Conservation (phyloP, 331 rosid genomes). For the Saraca asoca region DNA sequence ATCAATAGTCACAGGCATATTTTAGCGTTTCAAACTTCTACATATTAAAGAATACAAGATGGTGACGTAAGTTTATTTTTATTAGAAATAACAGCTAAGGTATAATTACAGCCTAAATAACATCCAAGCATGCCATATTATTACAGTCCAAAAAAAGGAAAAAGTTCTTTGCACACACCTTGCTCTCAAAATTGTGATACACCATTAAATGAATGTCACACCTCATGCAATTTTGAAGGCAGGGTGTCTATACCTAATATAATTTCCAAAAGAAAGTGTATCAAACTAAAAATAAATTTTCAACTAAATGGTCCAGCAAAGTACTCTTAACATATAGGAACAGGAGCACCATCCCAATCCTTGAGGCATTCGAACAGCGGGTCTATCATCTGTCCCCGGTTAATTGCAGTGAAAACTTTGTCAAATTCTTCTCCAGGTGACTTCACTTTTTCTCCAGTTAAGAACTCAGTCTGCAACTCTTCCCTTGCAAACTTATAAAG, state of each 20-base stretch:
- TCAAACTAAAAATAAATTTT: background rate
- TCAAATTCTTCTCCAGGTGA: conserved; percentile 51
- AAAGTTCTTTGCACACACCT: too few relatives aligned
- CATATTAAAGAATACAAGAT: background rate
- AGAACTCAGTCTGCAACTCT: conserved; percentile 32
- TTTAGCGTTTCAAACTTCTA: background rate
- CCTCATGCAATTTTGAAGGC: too few relatives aligned
- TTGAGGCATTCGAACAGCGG: conserved; percentile 39
- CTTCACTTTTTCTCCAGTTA: conserved; percentile 41
- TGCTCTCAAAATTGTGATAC: too few relatives aligned
- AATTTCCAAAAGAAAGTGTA: background rate
- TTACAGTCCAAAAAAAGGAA: too few relatives aligned
- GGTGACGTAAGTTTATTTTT: background rate
- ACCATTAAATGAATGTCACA: too few relatives aligned
- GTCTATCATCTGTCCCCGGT: conserved; percentile 41
- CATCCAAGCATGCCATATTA: background rate
- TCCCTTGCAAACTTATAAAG: conserved; percentile 44
- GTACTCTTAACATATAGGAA: conserved; percentile 18
- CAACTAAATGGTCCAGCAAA: background rate
- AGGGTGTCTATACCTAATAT: too few relatives aligned
- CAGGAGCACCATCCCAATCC: conserved; percentile 45
- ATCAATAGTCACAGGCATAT: too few relatives aligned
- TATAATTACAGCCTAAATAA: background rate
- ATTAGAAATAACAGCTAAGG: background rate
- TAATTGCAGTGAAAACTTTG: conserved; percentile 43